Conservation (phyloP, 164 flowering plant species). For the Nymphaea thermarum region DNA sequence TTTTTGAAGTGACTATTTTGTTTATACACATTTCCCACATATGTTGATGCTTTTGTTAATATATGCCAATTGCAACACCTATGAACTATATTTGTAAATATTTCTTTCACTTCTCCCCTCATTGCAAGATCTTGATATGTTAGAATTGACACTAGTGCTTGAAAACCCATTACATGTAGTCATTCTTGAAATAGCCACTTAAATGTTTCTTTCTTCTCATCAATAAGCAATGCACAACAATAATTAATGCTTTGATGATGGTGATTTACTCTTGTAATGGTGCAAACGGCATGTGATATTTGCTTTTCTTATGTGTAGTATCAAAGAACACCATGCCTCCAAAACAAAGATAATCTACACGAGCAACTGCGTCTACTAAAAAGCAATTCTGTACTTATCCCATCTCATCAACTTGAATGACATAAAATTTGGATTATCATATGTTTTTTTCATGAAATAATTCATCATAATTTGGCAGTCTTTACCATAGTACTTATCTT, state of each 20-base stretch:
- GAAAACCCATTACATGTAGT: background rate
- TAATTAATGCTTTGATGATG: too few relatives aligned
- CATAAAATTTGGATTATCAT: background rate
- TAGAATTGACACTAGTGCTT: background rate
- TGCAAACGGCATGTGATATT: background rate
- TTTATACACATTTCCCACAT: too few relatives aligned
- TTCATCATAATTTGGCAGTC: background rate
- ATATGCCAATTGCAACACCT: background rate
- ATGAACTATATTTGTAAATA: background rate
- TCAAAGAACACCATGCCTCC: background rate
- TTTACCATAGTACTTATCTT: background rate
- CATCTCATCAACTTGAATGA: background rate
- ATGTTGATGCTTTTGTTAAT: too few relatives aligned
- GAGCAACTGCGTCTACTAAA: background rate
- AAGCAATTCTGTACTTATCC: background rate
- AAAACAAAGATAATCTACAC: background rate
- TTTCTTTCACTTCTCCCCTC: too few relatives aligned
- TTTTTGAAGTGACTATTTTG: too few relatives aligned
- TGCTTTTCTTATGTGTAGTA: background rate
- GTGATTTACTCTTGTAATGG: too few relatives aligned
- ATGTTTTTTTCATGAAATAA: too few relatives aligned
- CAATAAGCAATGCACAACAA: too few relatives aligned
- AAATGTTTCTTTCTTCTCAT: background rate
- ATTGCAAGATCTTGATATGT: background rate
- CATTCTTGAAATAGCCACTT: background rate